Conservation (phyloP, 169 alveolate genomes). For the Plasmodium falciparum region DNA sequence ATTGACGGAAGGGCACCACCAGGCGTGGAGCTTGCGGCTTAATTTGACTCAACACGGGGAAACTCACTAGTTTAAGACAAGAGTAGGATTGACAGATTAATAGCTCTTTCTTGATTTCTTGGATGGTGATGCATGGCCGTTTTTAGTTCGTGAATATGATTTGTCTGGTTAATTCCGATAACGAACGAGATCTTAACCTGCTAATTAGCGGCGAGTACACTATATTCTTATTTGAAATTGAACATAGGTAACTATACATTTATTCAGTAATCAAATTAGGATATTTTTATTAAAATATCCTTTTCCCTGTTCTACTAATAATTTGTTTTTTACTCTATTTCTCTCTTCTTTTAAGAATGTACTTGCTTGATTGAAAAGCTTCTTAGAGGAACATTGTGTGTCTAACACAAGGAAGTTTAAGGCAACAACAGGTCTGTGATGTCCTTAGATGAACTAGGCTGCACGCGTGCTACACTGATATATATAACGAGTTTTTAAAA, state of each 20-base stretch:
- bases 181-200: conserved; percentile 96
- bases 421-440: conserved; percentile 96
- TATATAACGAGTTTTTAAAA: conserved; percentile 84
- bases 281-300: not conserved
- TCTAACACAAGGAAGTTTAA: conserved; percentile 91
- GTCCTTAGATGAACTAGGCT: conserved; percentile 94
- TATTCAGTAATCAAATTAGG: conserved; percentile 11
- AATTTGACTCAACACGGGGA: conserved; percentile 94
- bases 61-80: conserved; percentile 93
- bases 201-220: conserved; percentile 87
- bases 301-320: conserved; percentile 7
- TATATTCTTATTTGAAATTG: conserved; percentile 16
- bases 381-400: conserved; percentile 93
- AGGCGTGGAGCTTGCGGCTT: conserved; percentile 95
- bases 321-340: not conserved
- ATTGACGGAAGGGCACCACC: conserved; percentile 96
- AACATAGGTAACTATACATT: not conserved
- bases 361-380: conserved; percentile 74
- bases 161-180: conserved; percentile 87
- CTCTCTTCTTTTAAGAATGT: conserved; percentile 23
- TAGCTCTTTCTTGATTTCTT: conserved; percentile 92
- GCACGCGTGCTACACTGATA: conserved; percentile 94
- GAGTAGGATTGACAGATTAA: conserved; percentile 92
- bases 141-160: conserved; percentile 90
- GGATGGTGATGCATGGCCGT: conserved; percentile 95